Evolutionary conservation across 1,284 basidiomycete species (phyloP).

Genomic region (Chondrostereum purpureum): DNA sequence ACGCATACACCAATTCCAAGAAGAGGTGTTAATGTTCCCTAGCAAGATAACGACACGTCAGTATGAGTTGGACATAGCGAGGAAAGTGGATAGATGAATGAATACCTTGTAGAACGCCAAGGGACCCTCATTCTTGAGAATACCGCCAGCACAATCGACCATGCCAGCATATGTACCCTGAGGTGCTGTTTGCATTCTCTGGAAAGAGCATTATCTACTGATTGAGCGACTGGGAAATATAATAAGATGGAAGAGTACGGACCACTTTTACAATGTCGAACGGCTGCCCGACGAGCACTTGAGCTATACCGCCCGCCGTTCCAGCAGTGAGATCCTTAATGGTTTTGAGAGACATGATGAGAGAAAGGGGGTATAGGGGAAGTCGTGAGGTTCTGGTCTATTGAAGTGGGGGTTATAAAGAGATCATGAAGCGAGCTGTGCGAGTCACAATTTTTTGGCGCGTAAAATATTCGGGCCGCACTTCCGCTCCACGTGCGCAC

Average conservation of each 20-base stretch:
- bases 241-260: slow-evolving; percentile 28
- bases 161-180: slow-evolving; percentile 86
- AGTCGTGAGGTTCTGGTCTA: not conserved
- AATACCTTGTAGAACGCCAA: slow-evolving; percentile 92
- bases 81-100: slow-evolving; percentile 6
- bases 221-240: too few relatives aligned
- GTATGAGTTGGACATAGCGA: slow-evolving; percentile 6
- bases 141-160: slow-evolving; percentile 82
- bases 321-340: slow-evolving; percentile 82
- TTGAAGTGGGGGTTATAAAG: not conserved
- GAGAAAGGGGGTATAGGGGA: not conserved
- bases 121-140: slow-evolving; percentile 88
- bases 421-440: not conserved
- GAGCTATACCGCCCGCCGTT: slow-evolving; percentile 82
- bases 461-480: too few relatives aligned
- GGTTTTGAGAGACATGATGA: slow-evolving; percentile 25
- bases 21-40: slow-evolving; percentile 92
- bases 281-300: slow-evolving; percentile 90
- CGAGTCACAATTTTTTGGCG: too few relatives aligned
- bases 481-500: too few relatives aligned
- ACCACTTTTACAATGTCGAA: slow-evolving; percentile 97
- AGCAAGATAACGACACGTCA: slow-evolving; percentile 8
- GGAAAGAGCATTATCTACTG: slow-evolving; percentile 13
- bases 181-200: slow-evolving; percentile 93
- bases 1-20: slow-evolving; percentile 94